Conservation (phyloP, 108 stramenopile species). For the Nannochloropsis gaditana region DNA sequence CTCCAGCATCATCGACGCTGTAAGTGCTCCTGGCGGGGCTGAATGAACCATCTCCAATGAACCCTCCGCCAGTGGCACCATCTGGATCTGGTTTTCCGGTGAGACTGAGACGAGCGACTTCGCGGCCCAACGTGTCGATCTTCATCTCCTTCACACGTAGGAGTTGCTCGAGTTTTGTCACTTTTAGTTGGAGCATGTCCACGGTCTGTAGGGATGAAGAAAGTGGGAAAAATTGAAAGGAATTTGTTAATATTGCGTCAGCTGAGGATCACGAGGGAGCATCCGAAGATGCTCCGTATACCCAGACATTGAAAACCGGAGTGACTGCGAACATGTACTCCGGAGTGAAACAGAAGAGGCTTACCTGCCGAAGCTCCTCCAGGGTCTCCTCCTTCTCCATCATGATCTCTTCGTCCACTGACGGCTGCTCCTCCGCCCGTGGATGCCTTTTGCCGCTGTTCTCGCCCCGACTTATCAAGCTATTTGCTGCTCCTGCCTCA, state of each 20-base stretch:
- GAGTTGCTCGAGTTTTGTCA: slow-evolving; percentile 61
- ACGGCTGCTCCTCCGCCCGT: neutral
- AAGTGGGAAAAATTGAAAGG: neutral
- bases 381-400: slow-evolving; percentile 21
- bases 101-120: neutral
- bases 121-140: slow-evolving; percentile 49
- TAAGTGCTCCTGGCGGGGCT: no score
- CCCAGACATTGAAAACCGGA: neutral
- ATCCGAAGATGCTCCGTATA: neutral
- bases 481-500: neutral
- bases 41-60: no score
- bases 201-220: slow-evolving; percentile 51
- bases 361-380: neutral
- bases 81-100: neutral
- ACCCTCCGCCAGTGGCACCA: no score
- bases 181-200: slow-evolving; percentile 61
- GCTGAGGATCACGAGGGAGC: neutral
- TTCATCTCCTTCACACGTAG: slow-evolving; percentile 60
- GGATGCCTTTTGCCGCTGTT: neutral
- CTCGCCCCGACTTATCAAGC: neutral
- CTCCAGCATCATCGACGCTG: no score
- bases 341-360: neutral
- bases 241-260: neutral
- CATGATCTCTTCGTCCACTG: slow-evolving; percentile 20
- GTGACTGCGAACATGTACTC: neutral